phyloP scores from a whole-genome alignment of 1,139 yeast genomes.

The Casaregolazyma lundiana region DNA sequence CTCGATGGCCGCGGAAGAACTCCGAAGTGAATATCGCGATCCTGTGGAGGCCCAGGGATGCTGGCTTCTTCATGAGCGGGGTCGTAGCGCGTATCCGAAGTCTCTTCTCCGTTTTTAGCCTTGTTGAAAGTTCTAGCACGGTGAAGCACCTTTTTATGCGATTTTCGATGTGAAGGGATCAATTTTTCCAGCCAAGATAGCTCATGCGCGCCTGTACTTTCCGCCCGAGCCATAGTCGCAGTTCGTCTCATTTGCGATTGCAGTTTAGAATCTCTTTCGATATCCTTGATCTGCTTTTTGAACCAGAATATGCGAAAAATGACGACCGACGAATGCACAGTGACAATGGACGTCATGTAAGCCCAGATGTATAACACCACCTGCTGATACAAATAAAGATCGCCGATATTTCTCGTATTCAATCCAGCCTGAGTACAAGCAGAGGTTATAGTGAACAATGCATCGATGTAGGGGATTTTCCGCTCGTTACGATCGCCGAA shows the following conservation, averaged over 20 bases:
- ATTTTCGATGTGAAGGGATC: conserved; percentile 2
- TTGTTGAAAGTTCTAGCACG: conserved; percentile 3
- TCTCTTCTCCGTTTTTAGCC: neutral
- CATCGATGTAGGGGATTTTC: conserved; percentile 68
- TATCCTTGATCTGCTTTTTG: conserved; percentile 80
- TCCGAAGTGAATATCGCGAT: conserved; percentile 24
- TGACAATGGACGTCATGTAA: conserved; percentile 77
- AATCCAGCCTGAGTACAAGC: conserved; percentile 90
- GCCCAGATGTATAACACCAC: conserved; percentile 41
- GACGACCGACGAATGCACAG: conserved; percentile 75
- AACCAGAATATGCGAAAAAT: conserved; percentile 85
- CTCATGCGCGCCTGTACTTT: conserved; percentile 27
- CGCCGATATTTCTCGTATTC: conserved; percentile 67
- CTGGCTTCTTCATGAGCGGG: conserved; percentile 3
- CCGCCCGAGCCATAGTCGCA: conserved; percentile 57
- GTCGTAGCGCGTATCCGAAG: neutral
- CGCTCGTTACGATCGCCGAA: conserved; percentile 53
- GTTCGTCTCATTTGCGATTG: conserved; percentile 77
- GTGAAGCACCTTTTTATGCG: conserved; percentile 1
- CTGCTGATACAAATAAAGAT: conserved; percentile 69
- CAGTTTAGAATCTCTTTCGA: conserved; percentile 65
- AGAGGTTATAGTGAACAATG: conserved; percentile 69
- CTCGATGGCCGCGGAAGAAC: conserved; percentile 42
- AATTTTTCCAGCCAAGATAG: conserved; percentile 1
- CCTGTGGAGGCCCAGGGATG: conserved; percentile 16